phyloP scores from a whole-genome alignment of 2,329 filamentous ascomycete genomes.

The Stromatinia cepivora region DNA sequence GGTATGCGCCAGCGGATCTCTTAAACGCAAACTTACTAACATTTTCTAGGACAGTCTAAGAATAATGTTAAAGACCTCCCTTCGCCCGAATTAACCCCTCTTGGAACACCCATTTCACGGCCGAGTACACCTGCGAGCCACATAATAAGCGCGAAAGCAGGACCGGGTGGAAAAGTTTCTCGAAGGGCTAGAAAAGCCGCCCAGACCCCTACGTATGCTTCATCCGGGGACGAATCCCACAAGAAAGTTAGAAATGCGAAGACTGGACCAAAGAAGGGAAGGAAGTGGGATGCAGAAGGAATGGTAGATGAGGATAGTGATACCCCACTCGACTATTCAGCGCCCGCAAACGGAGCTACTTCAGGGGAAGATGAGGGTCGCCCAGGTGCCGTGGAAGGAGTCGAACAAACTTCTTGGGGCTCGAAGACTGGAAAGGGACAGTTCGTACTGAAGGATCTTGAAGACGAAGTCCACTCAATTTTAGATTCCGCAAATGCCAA shows the following conservation, averaged over 20 bases:
- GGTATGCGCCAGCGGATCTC: constrained; percentile 27
- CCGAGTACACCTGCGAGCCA: constrained; percentile 73
- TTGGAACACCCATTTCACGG: constrained; percentile 74
- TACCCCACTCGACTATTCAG: constrained; percentile 87
- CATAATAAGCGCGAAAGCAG: constrained; percentile 70
- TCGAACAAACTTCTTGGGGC: constrained; percentile 82
- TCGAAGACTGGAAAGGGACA: constrained; percentile 82
- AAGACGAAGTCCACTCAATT: constrained; percentile 90
- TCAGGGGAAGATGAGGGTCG: constrained; percentile 57
- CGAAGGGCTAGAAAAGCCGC: constrained; percentile 76
- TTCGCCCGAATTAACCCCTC: constrained; percentile 62
- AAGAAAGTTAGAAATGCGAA: constrained; percentile 57
- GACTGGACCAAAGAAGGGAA: constrained; percentile 74
- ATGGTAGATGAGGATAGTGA: constrained; percentile 77
- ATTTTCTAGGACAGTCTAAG: constrained; percentile 33
- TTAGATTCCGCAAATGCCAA: constrained; percentile 75
- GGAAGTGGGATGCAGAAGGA: constrained; percentile 91
- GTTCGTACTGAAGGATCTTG: constrained; percentile 90
- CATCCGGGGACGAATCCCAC: constrained; percentile 79
- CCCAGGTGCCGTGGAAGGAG: constrained; percentile 65
- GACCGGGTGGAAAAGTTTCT: constrained; percentile 75
- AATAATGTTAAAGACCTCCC: constrained; percentile 38
- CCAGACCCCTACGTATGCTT: constrained; percentile 57
- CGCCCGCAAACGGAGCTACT: constrained; percentile 51
- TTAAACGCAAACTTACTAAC: constrained; percentile 2